phyloP scores from a whole-genome alignment of 768 basidiomycete genomes.

The Russula sp. region DNA sequence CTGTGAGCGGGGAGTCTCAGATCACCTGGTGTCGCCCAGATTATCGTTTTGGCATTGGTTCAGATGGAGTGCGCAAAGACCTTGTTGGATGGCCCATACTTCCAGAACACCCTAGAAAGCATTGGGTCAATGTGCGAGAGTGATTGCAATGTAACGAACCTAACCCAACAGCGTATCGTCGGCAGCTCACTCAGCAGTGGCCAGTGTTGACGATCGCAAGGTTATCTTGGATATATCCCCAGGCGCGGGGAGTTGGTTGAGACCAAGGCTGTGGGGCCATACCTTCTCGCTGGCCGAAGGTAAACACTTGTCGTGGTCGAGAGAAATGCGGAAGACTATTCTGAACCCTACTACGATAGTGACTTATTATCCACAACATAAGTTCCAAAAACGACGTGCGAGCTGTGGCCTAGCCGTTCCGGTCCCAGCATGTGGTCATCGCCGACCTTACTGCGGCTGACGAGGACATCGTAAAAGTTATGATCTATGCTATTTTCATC shows the following conservation, averaged over 20 bases:
- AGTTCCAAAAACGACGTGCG: constrained; percentile 85
- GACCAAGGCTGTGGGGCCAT: constrained; percentile 29
- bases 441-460: constrained; percentile 64
- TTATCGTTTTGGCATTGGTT: no score
- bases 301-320: constrained; percentile 27
- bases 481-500: constrained; percentile 20
- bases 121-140: not conserved
- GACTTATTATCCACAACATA: constrained; percentile 66
- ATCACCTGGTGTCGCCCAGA: no score
- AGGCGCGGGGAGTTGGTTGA: not conserved
- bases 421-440: constrained; percentile 77
- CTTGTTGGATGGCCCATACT: not conserved
- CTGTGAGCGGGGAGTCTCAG: no score
- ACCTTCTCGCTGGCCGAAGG: constrained; percentile 28
- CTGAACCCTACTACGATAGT: constrained; percentile 35
- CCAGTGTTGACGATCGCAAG: constrained; percentile 48
- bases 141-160: not conserved
- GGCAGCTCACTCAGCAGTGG: constrained; percentile 34
- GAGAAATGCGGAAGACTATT: constrained; percentile 41
- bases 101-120: not conserved
- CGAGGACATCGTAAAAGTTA: constrained; percentile 52
- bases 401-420: constrained; percentile 78
- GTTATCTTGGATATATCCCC: constrained; percentile 17
- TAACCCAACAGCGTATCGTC: no score
- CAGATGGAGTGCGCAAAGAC: no score